Conservation (phyloP, 2,329 filamentous ascomycete genomes). For the Epichloe gansuensis region DNA sequence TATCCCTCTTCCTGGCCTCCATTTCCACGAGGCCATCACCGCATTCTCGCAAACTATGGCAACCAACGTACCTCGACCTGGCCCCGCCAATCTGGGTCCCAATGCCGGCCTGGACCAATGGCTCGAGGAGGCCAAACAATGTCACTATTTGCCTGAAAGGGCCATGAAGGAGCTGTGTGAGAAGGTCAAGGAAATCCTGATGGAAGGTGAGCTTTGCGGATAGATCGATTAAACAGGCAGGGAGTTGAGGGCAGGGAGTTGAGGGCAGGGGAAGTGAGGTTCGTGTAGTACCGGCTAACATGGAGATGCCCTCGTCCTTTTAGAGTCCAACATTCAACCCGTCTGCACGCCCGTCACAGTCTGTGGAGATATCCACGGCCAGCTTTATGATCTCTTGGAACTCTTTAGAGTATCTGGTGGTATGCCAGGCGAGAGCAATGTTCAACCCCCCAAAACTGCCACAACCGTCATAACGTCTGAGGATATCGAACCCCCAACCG, state of each 20-base stretch:
- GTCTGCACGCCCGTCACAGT: slow-evolving; percentile 92
- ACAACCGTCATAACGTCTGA: slow-evolving; percentile 74
- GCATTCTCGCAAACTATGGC: slow-evolving; percentile 22
- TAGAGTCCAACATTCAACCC: slow-evolving; percentile 98
- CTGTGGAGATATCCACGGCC: slow-evolving; percentile 95
- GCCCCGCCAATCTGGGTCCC: slow-evolving; percentile 71
- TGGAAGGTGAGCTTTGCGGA: slow-evolving; percentile 59
- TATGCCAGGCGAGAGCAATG: slow-evolving; percentile 75
- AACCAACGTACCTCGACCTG: slow-evolving; percentile 64
- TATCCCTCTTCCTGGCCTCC: slow-evolving; percentile 9
- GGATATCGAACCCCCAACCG: slow-evolving; percentile 80
- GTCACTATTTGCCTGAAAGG: slow-evolving; percentile 87
- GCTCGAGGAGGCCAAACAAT: slow-evolving; percentile 92
- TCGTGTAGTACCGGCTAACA: neutral
- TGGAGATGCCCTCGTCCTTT: neutral
- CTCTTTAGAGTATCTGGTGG: slow-evolving; percentile 93
- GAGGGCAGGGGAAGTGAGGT: neutral
- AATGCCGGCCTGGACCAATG: slow-evolving; percentile 89
- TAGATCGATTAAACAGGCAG: neutral
- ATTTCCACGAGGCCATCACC: slow-evolving; percentile 10
- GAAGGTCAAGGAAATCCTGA: slow-evolving; percentile 95
- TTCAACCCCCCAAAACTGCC: slow-evolving; percentile 56
- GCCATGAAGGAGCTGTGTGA: slow-evolving; percentile 99
- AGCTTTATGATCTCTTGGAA: slow-evolving; percentile 96
- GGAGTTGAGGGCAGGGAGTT: neutral